These are phyloP conservation scores for Paecilomyces sp. DNA, from an alignment of 2,329 filamentous ascomycete species.

Conservation along the genomic window DNA sequence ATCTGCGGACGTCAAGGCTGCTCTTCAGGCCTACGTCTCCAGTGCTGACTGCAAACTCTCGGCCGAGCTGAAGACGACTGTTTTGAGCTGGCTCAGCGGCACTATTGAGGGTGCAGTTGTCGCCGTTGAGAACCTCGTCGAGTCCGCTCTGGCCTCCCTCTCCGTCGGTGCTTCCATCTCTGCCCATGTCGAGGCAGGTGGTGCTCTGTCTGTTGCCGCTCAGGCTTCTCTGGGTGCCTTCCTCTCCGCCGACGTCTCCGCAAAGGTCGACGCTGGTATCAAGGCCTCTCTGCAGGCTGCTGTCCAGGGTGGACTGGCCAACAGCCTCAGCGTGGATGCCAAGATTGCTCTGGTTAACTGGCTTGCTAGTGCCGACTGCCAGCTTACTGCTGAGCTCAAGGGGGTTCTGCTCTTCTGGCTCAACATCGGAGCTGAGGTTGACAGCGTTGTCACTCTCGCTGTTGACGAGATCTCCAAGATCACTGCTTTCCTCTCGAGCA, in stretches of 20 bases:
- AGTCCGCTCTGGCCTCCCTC: constrained; percentile 20
- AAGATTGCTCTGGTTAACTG: constrained; percentile 25
- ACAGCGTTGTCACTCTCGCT: constrained; percentile 20
- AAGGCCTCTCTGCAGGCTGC: constrained; percentile 20
- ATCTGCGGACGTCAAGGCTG: constrained; percentile 22
- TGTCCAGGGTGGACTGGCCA: constrained; percentile 21
- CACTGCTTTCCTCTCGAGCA: constrained; percentile 21
- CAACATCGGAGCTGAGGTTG: constrained; percentile 20
- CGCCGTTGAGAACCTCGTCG: constrained; percentile 18
- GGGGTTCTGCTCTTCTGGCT: constrained; percentile 29
- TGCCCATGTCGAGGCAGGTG: constrained; percentile 21
- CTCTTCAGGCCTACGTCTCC: constrained; percentile 23
- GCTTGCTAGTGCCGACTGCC: constrained; percentile 23
- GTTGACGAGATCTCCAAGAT: constrained; percentile 20
- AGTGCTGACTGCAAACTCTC: constrained; percentile 19
- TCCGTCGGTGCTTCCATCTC: constrained; percentile 26
- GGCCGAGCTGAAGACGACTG: constrained; percentile 19
- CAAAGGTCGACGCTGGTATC: constrained; percentile 20
- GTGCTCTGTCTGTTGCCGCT: constrained; percentile 19
- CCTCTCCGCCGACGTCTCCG: constrained; percentile 21
- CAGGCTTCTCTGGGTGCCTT: constrained; percentile 24
- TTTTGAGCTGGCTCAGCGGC: constrained; percentile 26
- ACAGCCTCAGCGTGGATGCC: constrained; percentile 17
- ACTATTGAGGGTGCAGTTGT: constrained; percentile 19
- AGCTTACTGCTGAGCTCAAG: constrained; percentile 29